A percentile compares a stretch with the other conserved stretches of the same genome.
Conservation (phyloP, 2,329 filamentous ascomycete species). For the Fusarium graminum region DNA sequence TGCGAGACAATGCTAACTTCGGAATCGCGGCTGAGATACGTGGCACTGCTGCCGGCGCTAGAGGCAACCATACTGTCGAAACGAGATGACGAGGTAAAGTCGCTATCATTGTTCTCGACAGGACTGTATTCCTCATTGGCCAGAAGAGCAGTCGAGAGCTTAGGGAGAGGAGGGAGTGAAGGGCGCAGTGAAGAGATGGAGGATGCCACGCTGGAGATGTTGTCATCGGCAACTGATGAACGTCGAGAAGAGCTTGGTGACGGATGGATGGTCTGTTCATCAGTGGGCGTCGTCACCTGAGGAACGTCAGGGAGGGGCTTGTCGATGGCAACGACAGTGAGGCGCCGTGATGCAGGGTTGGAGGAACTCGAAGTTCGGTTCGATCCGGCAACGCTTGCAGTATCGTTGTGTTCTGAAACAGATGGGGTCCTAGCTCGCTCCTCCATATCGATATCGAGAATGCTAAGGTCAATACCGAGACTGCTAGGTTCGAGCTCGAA, state of each 20-base stretch:
- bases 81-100: conserved; percentile 66
- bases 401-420: conserved; percentile 54
- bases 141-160: conserved; percentile 65
- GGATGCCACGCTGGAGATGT: conserved; percentile 59
- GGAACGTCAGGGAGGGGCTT: conserved; percentile 78
- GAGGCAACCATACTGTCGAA: conserved; percentile 80
- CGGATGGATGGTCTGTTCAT: conserved; percentile 48
- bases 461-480: conserved; percentile 68
- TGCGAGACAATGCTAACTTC: conserved; percentile 84
- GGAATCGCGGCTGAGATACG: conserved; percentile 83
- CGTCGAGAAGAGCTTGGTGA: conserved; percentile 59
- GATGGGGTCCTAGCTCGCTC: conserved; percentile 53
- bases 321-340: conserved; percentile 64
- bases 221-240: conserved; percentile 59
- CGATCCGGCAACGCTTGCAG: conserved; percentile 57
- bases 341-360: conserved; percentile 55
- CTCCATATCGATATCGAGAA: conserved; percentile 60
- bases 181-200: conserved; percentile 63
- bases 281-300: conserved; percentile 60
- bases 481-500: conserved; percentile 75
- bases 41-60: conserved; percentile 82
- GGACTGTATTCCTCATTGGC: conserved; percentile 63
- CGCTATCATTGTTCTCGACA: conserved; percentile 63
- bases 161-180: conserved; percentile 68
- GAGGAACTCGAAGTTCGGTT: conserved; percentile 55